A percentile compares a stretch with the other conserved stretches of the same genome.
Conservation (phyloP, 2,329 filamentous ascomycete species). For the Rutstroemia sydowiana region DNA sequence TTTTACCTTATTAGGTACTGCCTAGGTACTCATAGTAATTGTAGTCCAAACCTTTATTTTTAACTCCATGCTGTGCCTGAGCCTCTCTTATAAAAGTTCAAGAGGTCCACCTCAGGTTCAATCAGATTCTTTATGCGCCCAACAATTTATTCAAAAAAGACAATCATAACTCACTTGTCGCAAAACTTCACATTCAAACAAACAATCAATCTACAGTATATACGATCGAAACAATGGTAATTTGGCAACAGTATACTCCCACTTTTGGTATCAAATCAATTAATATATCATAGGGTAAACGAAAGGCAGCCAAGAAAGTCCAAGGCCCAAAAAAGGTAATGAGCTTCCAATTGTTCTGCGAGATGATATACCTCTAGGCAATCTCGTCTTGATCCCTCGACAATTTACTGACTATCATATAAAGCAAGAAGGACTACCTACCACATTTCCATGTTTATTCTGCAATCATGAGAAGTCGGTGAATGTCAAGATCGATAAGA, state of each 20-base stretch:
- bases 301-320: slow-evolving; percentile 80
- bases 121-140: too few species aligned
- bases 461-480: slow-evolving; percentile 97
- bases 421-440: slow-evolving; percentile 64
- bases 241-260: neutral
- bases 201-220: too few species aligned
- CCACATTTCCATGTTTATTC: slow-evolving; percentile 92
- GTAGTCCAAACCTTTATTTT: too few species aligned
- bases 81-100: too few species aligned
- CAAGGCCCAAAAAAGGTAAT: slow-evolving; percentile 73
- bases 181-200: too few species aligned
- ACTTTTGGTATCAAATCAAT: neutral
- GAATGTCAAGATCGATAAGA: slow-evolving; percentile 87
- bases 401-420: neutral
- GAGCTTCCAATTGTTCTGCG: neutral
- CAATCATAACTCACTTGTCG: too few species aligned
- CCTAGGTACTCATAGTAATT: too few species aligned
- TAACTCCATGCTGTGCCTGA: too few species aligned
- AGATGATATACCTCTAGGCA: neutral
- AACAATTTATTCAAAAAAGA: too few species aligned
- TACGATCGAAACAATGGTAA: slow-evolving; percentile 1
- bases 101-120: too few species aligned
- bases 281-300: slow-evolving; percentile 62
- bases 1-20: too few species aligned
- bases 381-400: neutral